Conservation (phyloP, 2,329 filamentous ascomycete species). For the Xylaria arbuscula region DNA sequence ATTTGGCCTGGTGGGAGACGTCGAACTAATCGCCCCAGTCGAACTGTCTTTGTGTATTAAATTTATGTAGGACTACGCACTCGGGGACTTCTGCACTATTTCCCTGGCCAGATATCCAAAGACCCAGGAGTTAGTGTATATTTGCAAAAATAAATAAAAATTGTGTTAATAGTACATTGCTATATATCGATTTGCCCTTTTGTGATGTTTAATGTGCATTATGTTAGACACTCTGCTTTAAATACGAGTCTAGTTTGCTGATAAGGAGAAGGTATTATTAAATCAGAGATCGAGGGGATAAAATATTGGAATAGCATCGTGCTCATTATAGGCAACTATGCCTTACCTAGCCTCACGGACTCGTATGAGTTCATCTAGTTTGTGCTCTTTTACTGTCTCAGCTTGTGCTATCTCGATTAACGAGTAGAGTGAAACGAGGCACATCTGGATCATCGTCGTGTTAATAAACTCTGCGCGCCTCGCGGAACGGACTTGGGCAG, state of each 20-base stretch:
- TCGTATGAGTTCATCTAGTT: too few species aligned
- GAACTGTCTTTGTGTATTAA: conserved; percentile 22
- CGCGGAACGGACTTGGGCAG: too few species aligned
- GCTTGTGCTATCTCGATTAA: too few species aligned
- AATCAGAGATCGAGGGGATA: background rate
- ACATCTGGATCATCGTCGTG: too few species aligned
- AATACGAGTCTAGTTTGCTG: background rate
- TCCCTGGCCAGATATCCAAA: background rate
- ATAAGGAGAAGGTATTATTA: background rate
- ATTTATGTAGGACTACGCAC: conserved; percentile 28
- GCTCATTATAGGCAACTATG: too few species aligned
- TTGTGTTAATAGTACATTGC: background rate
- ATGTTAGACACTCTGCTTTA: background rate
- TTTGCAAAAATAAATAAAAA: conserved; percentile 8
- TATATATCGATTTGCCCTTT: background rate
- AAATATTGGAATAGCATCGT: too few species aligned
- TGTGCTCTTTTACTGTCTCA: too few species aligned
- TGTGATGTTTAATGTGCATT: background rate
- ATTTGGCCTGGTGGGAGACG: conserved; percentile 32
- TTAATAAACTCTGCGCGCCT: too few species aligned
- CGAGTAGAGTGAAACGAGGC: too few species aligned
- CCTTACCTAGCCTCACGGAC: too few species aligned
- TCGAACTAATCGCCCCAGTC: conserved; percentile 13
- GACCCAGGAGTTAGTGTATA: background rate
- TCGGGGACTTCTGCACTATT: background rate